Base-by-base conservation (phyloP, 1,284 basidiomycete genomes). In the Schizophyllum amplum region DNA sequence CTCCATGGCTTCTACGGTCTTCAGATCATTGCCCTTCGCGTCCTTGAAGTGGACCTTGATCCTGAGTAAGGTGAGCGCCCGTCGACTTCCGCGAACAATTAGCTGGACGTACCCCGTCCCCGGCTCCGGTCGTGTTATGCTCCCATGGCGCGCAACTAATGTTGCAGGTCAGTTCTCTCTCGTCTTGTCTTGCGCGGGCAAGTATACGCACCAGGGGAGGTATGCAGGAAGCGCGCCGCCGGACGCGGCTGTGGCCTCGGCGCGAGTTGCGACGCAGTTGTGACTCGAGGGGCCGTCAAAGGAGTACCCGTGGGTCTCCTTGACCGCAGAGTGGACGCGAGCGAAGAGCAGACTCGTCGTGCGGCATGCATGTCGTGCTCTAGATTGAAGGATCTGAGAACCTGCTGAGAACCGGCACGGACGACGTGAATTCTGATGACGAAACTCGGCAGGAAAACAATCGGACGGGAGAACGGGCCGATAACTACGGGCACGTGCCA, bases 1-100 rank as follows among this genome's bases (percentile, higher is more conserved):
- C 68, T 94, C 93, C 69, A 91, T 95, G 1, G 82, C 95, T 70
- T 98, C 90, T 9, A 98, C 84, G 0, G 90, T 95, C 73, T 90
- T 94, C 58, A 98, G 77, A 5, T 81, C 74, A 46, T 78, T 78
- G 4, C 94, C 95, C 66, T 93, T 94, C 1, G 92, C 79, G 70
- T 97, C 94, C 64, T 89, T 84, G 75, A 96, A 98, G 64, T 89
- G 84, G 7, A 98, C 74, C 66, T 87, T 95, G 65, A 98, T 87
- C 6, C 94, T 95, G 53, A 11, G 24, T 5, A 63, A 51, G 48
- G 24, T 52, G 17, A 48, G 17, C 21, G 27, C 54, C 25, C 47
- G 25, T 21, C 58, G 15, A 49, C 51, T 47, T 47, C 27, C 24
- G 33, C 57, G 26, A 33, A 53, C n/a, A 23, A 47, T n/a, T n/a